These are phyloP conservation scores for Letharia lupina DNA, from an alignment of 495 filamentous ascomycete species.

Conservation along the genomic window DNA sequence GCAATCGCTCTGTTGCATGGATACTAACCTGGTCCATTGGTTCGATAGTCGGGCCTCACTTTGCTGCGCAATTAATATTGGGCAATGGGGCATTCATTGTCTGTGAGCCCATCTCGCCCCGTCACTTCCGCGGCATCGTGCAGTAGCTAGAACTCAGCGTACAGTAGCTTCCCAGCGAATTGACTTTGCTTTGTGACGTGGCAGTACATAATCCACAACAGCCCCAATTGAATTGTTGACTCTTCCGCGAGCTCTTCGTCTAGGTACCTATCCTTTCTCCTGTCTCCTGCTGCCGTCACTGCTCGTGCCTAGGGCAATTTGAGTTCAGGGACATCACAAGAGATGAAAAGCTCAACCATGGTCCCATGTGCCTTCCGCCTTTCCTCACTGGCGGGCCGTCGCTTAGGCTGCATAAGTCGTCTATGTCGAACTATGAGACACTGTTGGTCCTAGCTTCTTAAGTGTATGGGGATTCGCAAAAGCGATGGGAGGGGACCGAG, in stretches of 20 bases:
- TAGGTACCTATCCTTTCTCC: background rate
- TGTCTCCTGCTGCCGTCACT: background rate
- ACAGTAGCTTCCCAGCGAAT: background rate
- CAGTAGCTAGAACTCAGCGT: background rate
- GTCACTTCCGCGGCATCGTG: background rate
- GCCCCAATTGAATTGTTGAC: background rate
- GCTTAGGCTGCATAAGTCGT: constrained; percentile 6
- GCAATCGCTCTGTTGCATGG: too few species aligned
- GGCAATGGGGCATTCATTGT: too few species aligned
- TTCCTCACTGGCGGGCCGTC: constrained; percentile 16
- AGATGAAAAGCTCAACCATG: background rate
- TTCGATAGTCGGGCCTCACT: too few species aligned
- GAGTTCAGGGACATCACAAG: background rate
- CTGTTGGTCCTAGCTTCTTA: background rate
- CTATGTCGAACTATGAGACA: background rate
- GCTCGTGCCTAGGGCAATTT: background rate
- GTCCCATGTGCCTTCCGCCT: constrained; percentile 3
- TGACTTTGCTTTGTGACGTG: constrained; percentile 11
- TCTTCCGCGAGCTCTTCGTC: background rate
- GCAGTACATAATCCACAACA: constrained; percentile 6
- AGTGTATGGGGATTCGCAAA: background rate
- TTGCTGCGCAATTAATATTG: too few species aligned
- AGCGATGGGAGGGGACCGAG: background rate
- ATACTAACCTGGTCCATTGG: too few species aligned
- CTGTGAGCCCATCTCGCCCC: background rate